Evolutionary conservation across 2,329 filamentous ascomycete species (phyloP).

Genomic region (Macrophomina tecta): DNA sequence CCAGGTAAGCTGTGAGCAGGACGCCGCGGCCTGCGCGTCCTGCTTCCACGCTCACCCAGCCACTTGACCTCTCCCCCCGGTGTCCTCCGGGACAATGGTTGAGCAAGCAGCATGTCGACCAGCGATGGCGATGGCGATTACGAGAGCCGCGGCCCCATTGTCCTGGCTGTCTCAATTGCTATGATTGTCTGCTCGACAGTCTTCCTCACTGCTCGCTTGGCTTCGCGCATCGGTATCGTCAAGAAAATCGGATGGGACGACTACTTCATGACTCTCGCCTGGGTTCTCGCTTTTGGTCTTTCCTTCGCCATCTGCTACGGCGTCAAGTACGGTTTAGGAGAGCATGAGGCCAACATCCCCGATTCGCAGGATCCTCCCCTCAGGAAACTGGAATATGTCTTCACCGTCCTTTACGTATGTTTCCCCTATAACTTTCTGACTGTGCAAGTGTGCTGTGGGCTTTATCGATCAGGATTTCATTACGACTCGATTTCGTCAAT

Average conservation of each 20-base stretch:
- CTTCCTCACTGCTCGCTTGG: constrained; percentile 76
- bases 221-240: constrained; percentile 76
- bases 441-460: constrained; percentile 18
- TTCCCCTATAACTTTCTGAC: constrained; percentile 29
- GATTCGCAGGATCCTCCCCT: constrained; percentile 57
- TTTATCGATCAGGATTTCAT: neutral
- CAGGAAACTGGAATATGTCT: constrained; percentile 64
- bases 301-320: constrained; percentile 71
- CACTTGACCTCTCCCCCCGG: neutral
- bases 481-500: constrained; percentile 25
- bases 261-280: constrained; percentile 79
- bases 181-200: constrained; percentile 73
- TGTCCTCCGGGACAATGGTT: constrained; percentile 24
- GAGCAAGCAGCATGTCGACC: constrained; percentile 28
- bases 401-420: constrained; percentile 65
- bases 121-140: constrained; percentile 24
- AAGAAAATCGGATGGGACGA: constrained; percentile 77
- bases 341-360: constrained; percentile 67
- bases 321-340: constrained; percentile 69
- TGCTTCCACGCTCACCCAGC: neutral
- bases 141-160: constrained; percentile 45
- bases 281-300: constrained; percentile 72
- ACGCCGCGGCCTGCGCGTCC: constrained; percentile 8
- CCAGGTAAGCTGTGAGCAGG: neutral
- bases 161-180: constrained; percentile 72